Base-by-base conservation (phyloP, 2,329 filamentous ascomycete genomes). In the Hypoxylon sp. region DNA sequence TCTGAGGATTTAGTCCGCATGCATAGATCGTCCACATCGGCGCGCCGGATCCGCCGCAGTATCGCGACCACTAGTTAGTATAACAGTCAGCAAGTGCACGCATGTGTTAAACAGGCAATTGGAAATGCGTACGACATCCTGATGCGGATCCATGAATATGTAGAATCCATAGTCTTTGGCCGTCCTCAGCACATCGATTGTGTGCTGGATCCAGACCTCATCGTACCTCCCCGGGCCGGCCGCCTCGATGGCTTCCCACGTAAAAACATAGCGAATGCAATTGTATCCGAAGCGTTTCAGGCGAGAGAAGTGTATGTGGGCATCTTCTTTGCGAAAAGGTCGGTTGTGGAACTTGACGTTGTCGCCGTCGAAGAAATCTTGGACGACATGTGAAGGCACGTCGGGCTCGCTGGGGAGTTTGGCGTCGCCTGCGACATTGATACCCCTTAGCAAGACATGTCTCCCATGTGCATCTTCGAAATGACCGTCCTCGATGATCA, bases 1-100 rank as follows among this genome's bases (percentile, higher is more conserved):
- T 89, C 76, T 90, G 85, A 0, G 95, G 95, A 74, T 99, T 92
- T 48, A 99, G 82, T 7, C 95, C 95, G 68, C 91, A 94, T 24
- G 96, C 95, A 77, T 98, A 97, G 1, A 99, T 79, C 19, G 96
- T 99, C 95, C 95, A 99, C 87, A 98, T 91, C 0, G 96, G 95
- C 4, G 95, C 95, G 30, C 95, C 95, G 24, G 94, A 98, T 48
- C 95, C 95, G 46, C 95, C 95, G 5, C 92, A 93, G 74, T 95
- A 95, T 56, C 95, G 87, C 32, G 94, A 97, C 95, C 95, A 99
- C 89, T 91, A 69, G 5, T 37, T 26, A 34, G 34, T 49, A 8
- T 5, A 49, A 34, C 41, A 47, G 51, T 80, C 59, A 80, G 74
- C 50, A 72, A 24, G 26, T 26, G 20, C 4, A 48, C 6, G 20